Evolutionary conservation across 345 rosid genomes (phyloP).

Genomic region (Hibiscus mutabilis): DNA sequence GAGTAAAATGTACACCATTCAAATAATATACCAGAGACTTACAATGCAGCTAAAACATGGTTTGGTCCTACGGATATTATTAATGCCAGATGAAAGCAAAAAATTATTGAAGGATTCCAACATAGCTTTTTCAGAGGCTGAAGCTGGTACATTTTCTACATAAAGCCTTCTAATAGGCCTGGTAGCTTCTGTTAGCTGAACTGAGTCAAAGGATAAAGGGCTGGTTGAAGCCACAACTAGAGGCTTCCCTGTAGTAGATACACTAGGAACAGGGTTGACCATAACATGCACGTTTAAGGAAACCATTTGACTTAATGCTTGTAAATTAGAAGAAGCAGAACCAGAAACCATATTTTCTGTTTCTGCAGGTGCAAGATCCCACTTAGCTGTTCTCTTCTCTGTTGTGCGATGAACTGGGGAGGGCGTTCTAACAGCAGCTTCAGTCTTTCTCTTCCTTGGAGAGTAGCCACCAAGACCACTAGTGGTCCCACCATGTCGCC

Average conservation of each 20-base stretch:
- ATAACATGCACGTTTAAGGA: conserved; percentile 34
- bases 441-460: conserved; percentile 78
- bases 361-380: conserved; percentile 67
- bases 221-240: conserved; percentile 28
- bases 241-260: conserved; percentile 36
- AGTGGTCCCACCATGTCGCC: conserved; percentile 37
- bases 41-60: conserved; percentile 78
- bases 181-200: conserved; percentile 82
- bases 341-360: conserved; percentile 13
- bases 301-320: conserved; percentile 30
- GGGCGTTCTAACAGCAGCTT: conserved; percentile 52
- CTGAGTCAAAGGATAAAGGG: conserved; percentile 47
- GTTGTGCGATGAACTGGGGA: conserved; percentile 61
- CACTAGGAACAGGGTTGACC: conserved; percentile 31
- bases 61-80: conserved; percentile 53
- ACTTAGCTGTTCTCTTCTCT: conserved; percentile 67
- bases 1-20: conserved; percentile 11
- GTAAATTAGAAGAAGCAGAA: conserved; percentile 22
- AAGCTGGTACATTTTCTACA: conserved; percentile 68
- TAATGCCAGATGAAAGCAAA: conserved; percentile 63
- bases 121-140: conserved; percentile 78
- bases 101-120: conserved; percentile 57
- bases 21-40: conserved; percentile 32
- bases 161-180: conserved; percentile 85
- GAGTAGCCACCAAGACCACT: conserved; percentile 95